Percentiles rank a stretch among this genome's conserved stretches.
phyloP scores from a whole-genome alignment of 805 yeast genomes.

The Candida golubevii region DNA sequence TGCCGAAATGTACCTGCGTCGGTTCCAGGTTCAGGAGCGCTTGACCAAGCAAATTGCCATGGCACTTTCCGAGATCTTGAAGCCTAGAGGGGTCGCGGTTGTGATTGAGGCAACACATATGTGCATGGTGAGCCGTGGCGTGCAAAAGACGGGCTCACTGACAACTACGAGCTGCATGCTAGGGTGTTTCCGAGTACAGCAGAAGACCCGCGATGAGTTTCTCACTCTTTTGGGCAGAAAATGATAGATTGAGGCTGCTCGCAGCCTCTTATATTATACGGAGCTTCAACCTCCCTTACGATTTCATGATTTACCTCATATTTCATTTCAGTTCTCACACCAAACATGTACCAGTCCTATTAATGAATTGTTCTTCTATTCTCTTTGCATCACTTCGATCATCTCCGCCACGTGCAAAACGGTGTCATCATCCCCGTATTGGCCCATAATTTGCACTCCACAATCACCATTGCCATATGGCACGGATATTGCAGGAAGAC shows the following conservation, averaged over 20 bases:
- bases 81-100: conserved; percentile 97
- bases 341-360: conserved; percentile 1
- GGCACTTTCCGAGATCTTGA: conserved; percentile 85
- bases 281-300: conserved; percentile 15
- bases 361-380: background rate
- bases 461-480: conserved; percentile 45
- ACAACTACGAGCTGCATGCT: conserved; percentile 96
- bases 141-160: conserved; percentile 89
- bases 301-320: conserved; percentile 19
- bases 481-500: conserved; percentile 77
- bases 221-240: conserved; percentile 67
- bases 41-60: conserved; percentile 95
- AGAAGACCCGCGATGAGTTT: conserved; percentile 95
- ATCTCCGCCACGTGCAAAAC: conserved; percentile 43
- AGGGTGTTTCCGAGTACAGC: conserved; percentile 90
- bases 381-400: conserved; percentile 3
- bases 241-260: conserved; percentile 1
- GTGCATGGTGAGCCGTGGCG: conserved; percentile 99
- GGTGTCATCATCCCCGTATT: conserved; percentile 72
- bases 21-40: conserved; percentile 97
- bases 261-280: background rate
- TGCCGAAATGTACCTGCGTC: conserved; percentile 94
- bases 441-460: conserved; percentile 83
- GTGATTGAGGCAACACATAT: conserved; percentile 97
- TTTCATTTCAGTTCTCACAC: conserved; percentile 11